Evolutionary conservation across 371 early-diverging fungal genomes (phyloP), one percentile per base, ranked within the genome.

Genomic region (Mortierella sp.): DNA sequence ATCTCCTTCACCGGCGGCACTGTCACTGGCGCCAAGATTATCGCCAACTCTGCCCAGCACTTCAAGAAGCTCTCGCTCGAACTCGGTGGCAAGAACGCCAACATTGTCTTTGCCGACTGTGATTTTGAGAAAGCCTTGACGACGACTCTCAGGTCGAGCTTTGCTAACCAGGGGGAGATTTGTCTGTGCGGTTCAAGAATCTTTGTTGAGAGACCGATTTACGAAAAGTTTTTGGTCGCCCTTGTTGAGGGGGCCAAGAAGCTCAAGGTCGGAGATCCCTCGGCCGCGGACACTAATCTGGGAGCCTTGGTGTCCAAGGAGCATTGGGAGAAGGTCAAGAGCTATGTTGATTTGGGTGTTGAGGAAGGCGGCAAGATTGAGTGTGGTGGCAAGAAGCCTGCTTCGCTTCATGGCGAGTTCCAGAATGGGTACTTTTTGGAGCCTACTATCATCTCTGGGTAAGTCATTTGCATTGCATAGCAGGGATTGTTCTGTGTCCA

Each of bases 1-100:
- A 88, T 96, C 53, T 95, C 96, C 0, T 95, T 96, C 87, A 96
- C 96, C 0, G 96, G 96, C 21, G 94, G 93, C 24, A 94, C 96
- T 26, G 90, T 82, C n/a, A 95, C 95, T 0, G 96, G 96, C 19
- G 75, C 89, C 64, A 86, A 82, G 48, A 90, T 96, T 64, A 91
- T 87, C 54, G 71, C 80, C 37, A 73, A 77, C 70, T 88, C 92
- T 57, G 93, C 94, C 4, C 85, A 83, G 19, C 53, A 79, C 51
- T 91, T 91, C 88, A 96, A 96, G 80, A 94, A 94, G 72, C 74
- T 95, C 37, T 93, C 93, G 5, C 81, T 96, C 53, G 96, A 96
- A 82, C 87, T 96, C 0, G 93, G 90, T 48, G 96, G 96, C 70
- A 96, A 96, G 88, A 95, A 95, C 86, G 95, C 96, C 34, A 92